Base-by-base conservation (phyloP, 78 protist species). In the Dictyostelium citrinum region DNA sequence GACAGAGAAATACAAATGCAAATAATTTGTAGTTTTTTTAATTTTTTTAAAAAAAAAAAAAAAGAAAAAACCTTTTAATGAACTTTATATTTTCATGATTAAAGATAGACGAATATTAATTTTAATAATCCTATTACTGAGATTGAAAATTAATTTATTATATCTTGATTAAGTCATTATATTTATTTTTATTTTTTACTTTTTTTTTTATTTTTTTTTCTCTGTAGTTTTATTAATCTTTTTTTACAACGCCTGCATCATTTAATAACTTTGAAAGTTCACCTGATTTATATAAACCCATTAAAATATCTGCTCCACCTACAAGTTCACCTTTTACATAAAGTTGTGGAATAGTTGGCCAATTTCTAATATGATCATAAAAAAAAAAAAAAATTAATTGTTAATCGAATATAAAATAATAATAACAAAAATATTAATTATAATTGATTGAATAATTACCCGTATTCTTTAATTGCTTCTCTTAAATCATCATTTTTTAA, bases 261-360 rank as follows among this genome's bases (percentile, higher is more conserved):
- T 82, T 16, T 46, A 91, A 51, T 5, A 91, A 4, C 7, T 37
- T 82, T 49, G 82, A 22, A n/a, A 91, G 83, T 35, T 91, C 95
- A 37, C 95, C 95, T 22, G 78, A 37, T 74, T 91, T 84, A 60
- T 82, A 84, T 71, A 91, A 37, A 8, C 24, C 27, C 61, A 83
- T 71, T 90, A 91, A 71, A 31, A 98, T 81, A 81, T 98, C 99
- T 20, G 95, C 91, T 5, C 99, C 99, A 43, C 99, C 99, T 10
- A 98, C 95, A 84, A 98, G 97, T 85, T 97, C 98, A 55, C 99
- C 99, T 2, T 96, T 80, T 70, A 98, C 55, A 84, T 88, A 98
- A 45, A 98, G 90, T 84, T 98, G 99, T 29, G 99, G 99, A 14
- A 98, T 77, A n/a, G 99, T 98, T 67, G 98, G 99, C 99, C 99